Conservation (phyloP, 495 filamentous ascomycete genomes). For the Halenospora varia region DNA sequence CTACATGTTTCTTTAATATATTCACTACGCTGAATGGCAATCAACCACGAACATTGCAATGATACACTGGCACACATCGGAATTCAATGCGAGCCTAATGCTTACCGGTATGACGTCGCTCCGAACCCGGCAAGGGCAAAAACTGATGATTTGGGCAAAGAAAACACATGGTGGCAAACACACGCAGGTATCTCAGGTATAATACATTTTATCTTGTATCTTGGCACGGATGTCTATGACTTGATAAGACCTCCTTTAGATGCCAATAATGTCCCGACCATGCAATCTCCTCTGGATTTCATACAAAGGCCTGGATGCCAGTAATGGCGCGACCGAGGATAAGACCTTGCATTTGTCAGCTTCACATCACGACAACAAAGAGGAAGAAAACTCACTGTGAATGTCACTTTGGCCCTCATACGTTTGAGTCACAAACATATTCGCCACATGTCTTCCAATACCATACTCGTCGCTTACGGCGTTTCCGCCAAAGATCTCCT, state of each 20-base stretch:
- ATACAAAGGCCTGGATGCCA: slow-evolving; percentile 56
- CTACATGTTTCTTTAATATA: background rate
- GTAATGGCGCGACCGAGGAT: slow-evolving; percentile 62
- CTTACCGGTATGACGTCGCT: background rate
- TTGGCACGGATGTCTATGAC: too few relatives aligned
- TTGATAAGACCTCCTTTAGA: too few relatives aligned
- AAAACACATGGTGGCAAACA: too few relatives aligned
- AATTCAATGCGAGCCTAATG: background rate
- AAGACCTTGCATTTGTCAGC: slow-evolving; percentile 40
- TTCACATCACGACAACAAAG: background rate
- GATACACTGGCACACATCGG: background rate
- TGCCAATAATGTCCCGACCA: too few relatives aligned
- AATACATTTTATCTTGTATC: too few relatives aligned
- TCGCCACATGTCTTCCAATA: slow-evolving; percentile 92
- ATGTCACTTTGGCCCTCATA: slow-evolving; percentile 98
- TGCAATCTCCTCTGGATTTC: background rate
- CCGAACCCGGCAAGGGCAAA: background rate
- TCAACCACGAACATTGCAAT: background rate
- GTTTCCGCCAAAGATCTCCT: slow-evolving; percentile 96
- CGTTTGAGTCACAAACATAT: slow-evolving; percentile 95
- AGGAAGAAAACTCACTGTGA: slow-evolving; percentile 41
- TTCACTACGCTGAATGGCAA: background rate
- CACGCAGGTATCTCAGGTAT: too few relatives aligned
- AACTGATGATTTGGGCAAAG: background rate
- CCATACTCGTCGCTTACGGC: slow-evolving; percentile 95